Percentiles rank a stretch among this genome's conserved stretches.
Conservation (phyloP, 148 eudicot species). For the Camellia lanceoleosa region DNA sequence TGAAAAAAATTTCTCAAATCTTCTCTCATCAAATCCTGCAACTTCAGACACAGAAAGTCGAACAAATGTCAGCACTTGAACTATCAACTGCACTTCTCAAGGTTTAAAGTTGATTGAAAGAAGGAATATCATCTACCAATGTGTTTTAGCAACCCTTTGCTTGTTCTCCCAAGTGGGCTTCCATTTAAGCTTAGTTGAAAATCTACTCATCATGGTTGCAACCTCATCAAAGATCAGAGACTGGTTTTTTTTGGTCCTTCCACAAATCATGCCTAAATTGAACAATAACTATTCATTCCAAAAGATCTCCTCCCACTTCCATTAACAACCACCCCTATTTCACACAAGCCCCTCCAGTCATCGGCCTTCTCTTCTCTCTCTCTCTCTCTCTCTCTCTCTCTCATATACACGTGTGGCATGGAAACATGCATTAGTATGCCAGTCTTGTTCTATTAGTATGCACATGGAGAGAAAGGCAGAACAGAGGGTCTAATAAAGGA, state of each 20-base stretch:
- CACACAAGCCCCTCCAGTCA: background rate
- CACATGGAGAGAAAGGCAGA: background rate
- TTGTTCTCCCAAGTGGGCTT: slow-evolving; percentile 11
- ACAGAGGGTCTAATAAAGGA: background rate
- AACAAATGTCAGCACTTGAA: too few species aligned
- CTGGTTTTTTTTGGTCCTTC: background rate
- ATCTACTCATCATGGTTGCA: slow-evolving; percentile 12
- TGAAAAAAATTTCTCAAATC: too few species aligned
- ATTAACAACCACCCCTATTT: background rate
- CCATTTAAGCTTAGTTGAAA: slow-evolving; percentile 17
- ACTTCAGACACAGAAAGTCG: too few species aligned
- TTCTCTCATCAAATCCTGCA: too few species aligned
- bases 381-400: background rate
- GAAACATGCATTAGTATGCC: background rate
- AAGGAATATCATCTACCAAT: slow-evolving; percentile 10
- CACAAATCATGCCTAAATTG: slow-evolving; percentile 14
- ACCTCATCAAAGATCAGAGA: background rate
- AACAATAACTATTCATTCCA: background rate
- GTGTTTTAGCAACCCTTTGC: background rate
- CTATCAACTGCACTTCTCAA: too few species aligned
- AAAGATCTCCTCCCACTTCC: slow-evolving; percentile 16
- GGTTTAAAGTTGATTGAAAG: background rate
- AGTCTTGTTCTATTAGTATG: slow-evolving; percentile 10
- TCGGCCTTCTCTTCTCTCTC: background rate
- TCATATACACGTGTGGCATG: too few species aligned